Conservation (phyloP, 2,329 filamentous ascomycete genomes). For the Emericellopsis cladophorae region DNA sequence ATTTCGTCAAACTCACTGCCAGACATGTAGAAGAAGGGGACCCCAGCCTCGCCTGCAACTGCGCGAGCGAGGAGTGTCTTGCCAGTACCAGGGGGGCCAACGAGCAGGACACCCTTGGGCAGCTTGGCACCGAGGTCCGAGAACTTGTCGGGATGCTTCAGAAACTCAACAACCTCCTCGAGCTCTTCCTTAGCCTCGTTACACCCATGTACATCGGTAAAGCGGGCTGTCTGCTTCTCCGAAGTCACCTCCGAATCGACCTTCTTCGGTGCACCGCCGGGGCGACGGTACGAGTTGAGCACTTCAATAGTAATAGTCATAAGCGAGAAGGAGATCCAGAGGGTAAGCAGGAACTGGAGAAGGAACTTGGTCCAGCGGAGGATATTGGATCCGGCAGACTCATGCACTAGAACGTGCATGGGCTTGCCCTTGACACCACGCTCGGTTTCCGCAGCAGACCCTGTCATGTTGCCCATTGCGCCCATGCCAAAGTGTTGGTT, state of each 20-base stretch:
- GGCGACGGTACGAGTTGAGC: constrained; percentile 55
- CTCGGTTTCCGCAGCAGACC: constrained; percentile 32
- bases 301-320: constrained; percentile 76
- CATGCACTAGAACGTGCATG: constrained; percentile 93
- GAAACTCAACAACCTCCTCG: constrained; percentile 90
- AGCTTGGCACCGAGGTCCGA: constrained; percentile 90
- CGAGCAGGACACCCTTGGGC: constrained; percentile 89
- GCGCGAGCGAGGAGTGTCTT: constrained; percentile 93
- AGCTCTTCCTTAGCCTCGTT: constrained; percentile 98
- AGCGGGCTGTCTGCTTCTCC: constrained; percentile 82
- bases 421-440: constrained; percentile 69
- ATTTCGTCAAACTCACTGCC: constrained; percentile 98
- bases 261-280: constrained; percentile 45
- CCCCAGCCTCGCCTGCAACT: constrained; percentile 90
- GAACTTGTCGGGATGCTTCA: constrained; percentile 88
- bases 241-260: constrained; percentile 79
- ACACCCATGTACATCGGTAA: constrained; percentile 90
- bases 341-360: constrained; percentile 62
- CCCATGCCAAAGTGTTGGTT: constrained; percentile 34
- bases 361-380: constrained; percentile 91
- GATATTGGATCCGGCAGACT: constrained; percentile 64
- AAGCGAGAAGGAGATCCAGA: constrained; percentile 67
- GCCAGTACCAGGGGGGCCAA: constrained; percentile 92
- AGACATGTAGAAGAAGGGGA: constrained; percentile 99
- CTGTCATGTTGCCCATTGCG: constrained; percentile 36